Base-by-base conservation (phyloP, 2,329 filamentous ascomycete genomes). In the Diaporthe aspalathi region DNA sequence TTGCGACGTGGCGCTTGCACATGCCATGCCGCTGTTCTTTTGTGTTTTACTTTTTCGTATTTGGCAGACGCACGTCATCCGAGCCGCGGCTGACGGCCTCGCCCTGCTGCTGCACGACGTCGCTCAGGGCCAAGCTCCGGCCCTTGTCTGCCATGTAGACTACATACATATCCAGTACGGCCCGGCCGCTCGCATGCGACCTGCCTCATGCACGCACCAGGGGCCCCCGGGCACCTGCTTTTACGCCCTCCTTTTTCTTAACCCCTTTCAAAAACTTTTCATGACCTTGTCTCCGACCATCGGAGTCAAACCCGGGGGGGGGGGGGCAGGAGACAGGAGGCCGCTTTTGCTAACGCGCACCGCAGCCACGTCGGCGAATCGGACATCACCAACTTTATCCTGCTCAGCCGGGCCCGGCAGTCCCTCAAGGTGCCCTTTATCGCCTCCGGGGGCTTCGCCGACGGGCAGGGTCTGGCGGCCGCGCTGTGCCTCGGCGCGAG, bases 401-500 rank as follows among this genome's bases (percentile, higher is more conserved):
- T 99, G 24, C 89, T 98, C 66, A 92, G 90, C 81, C 88, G 93
- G 72, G 95, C 96, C 16, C 88, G 96, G 17, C 96, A 98, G 84
- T 88, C 91, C 1, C 89, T 99, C 47, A 88, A 88, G 45, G 89
- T 97, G 12, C 96, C 96, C 0, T 99, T 98, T 81, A 97, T 99
- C 79, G 96, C 96, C 0, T 97, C 93, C 1, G 96, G 96, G 70
- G 96, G 96, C 2, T 98, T 99, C 79, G 95, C 94, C 16, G 96
- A 99, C 80, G 96, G 96, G 0, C 90, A 97, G 78, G 96, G 96
- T 5, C 88, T 99, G 24, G 96, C 96, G 1, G 96, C 95, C 2
- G 96, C 96, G 9, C 85, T 99, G 76, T 92, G 92, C 50, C 88
- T 99, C 16, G 96, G 96, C 45, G 96, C 96, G 0, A 93, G 94